Base-by-base conservation (phyloP, 192 early-diverging fungal genomes). In the Gorgonomyces haynaldii region DNA sequence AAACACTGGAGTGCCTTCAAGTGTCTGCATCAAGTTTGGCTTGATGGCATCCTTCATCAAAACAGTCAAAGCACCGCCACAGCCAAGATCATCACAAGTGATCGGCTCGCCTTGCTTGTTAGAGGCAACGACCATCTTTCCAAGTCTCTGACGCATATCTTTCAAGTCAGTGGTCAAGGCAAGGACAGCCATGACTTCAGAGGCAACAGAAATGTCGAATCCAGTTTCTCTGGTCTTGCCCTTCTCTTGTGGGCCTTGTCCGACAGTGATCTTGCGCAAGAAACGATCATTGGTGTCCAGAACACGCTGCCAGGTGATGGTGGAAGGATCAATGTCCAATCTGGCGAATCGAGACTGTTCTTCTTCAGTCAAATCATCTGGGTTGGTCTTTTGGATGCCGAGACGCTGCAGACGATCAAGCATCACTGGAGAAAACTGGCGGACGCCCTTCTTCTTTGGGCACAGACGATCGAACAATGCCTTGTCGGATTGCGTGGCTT, bases 21-120 rank as follows among this genome's bases (percentile, higher is more conserved):
- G 72, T 0, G 95, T 95, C 67, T 98, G 95, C 95, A 98, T 95
- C 65, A 98, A 60, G 47, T 89, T 98, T 17, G 95, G 95, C 60
- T 89, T 96, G 58, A 98, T 89, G 32, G 95, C 92, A 53, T 98
- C 92, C 67, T 88, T 91, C 91, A 98, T 92, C 43, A 98, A 70
- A 27, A 95, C 92, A 0, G 95, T 83, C 50, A 98, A 69, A 4
- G 95, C 95, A 47, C 95, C 95, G 25, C 91, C 86, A 51, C 84
- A 69, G 35, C 95, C 95, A 46, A 98, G 72, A 61, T 98, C 95
- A 73, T 98, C 95, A 13, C 82, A 83, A 17, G 95, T 95, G 50
- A 98, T 74, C 15, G 89, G 87, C 15, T 78, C 72, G 19, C 89
- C 92, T 0, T 57, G 19, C 56, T 79, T 81, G 67, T 71, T 87